These are phyloP conservation scores for Sphagnum tenellum DNA, from an alignment of 225 moss, liverwort and hornwort genomes.

Conservation along the genomic window DNA sequence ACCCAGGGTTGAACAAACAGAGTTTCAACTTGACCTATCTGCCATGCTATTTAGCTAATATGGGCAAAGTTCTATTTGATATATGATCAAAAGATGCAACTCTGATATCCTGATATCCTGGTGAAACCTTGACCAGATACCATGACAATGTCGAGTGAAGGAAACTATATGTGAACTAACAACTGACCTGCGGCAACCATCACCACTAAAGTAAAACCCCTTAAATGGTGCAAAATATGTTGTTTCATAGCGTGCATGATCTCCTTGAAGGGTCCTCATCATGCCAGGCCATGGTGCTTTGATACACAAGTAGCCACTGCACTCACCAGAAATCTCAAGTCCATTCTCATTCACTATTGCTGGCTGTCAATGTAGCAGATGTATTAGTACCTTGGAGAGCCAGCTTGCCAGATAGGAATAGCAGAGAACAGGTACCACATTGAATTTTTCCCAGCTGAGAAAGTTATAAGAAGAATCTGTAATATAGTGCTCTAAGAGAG, in stretches of 20 bases:
- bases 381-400: neutral
- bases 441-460: neutral
- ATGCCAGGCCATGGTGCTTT: slow-evolving; percentile 93
- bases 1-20: too few relatives aligned
- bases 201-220: slow-evolving; percentile 96
- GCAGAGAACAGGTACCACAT: neutral
- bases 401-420: neutral
- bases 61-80: too few relatives aligned
- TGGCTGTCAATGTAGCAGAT: slow-evolving; percentile 37
- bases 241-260: slow-evolving; percentile 88
- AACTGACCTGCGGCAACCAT: slow-evolving; percentile 83
- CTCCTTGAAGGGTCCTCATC: slow-evolving; percentile 91
- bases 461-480: neutral
- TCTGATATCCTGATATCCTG: too few relatives aligned
- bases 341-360: slow-evolving; percentile 90
- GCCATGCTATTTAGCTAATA: too few relatives aligned
- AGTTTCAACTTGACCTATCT: too few relatives aligned
- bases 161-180: too few relatives aligned
- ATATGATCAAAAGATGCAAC: too few relatives aligned
- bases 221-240: slow-evolving; percentile 89
- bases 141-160: too few relatives aligned
- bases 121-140: too few relatives aligned
- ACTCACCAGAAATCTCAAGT: slow-evolving; percentile 72
- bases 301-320: slow-evolving; percentile 93
- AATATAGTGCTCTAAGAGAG: neutral